Percentiles rank a stretch among this genome's conserved stretches.
These are phyloP conservation scores for Corylus avellana DNA, from an alignment of 306 rosid genomes.

Conservation along the genomic window DNA sequence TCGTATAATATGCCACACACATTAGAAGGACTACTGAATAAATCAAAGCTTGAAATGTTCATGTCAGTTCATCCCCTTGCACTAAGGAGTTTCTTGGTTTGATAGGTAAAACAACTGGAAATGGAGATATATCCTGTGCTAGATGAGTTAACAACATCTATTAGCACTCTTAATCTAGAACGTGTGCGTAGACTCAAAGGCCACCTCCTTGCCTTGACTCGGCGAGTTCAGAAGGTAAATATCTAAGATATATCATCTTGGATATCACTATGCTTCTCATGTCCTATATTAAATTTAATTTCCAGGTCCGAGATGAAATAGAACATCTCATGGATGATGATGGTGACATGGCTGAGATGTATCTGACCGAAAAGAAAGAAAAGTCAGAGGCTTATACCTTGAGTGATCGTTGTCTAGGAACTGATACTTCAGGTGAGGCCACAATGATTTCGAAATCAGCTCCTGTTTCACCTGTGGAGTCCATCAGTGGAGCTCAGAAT, in stretches of 20 bases:
- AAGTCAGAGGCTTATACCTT: slow-evolving; percentile 62
- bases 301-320: slow-evolving; percentile 87
- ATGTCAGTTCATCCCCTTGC: slow-evolving; percentile 15
- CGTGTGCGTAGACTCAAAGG: slow-evolving; percentile 96
- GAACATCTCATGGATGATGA: slow-evolving; percentile 99
- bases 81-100: slow-evolving; percentile 36
- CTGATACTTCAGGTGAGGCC: slow-evolving; percentile 27
- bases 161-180: slow-evolving; percentile 84
- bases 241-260: slow-evolving; percentile 15
- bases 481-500: slow-evolving; percentile 39
- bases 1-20: not conserved
- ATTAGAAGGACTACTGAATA: slow-evolving; percentile 5
- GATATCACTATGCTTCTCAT: slow-evolving; percentile 15
- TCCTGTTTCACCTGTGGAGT: slow-evolving; percentile 73
- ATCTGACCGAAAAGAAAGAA: slow-evolving; percentile 90
- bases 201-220: slow-evolving; percentile 88
- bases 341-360: slow-evolving; percentile 99
- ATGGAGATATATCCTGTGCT: slow-evolving; percentile 85
- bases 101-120: slow-evolving; percentile 71
- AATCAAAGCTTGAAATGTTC: slow-evolving; percentile 16
- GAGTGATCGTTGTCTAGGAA: slow-evolving; percentile 50
- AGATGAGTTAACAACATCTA: slow-evolving; percentile 77
- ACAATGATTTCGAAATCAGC: slow-evolving; percentile 61
- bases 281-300: slow-evolving; percentile 20
- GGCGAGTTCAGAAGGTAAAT: slow-evolving; percentile 91